Conservation (phyloP, 768 basidiomycete species). For the Exsudoporus frostii region DNA sequence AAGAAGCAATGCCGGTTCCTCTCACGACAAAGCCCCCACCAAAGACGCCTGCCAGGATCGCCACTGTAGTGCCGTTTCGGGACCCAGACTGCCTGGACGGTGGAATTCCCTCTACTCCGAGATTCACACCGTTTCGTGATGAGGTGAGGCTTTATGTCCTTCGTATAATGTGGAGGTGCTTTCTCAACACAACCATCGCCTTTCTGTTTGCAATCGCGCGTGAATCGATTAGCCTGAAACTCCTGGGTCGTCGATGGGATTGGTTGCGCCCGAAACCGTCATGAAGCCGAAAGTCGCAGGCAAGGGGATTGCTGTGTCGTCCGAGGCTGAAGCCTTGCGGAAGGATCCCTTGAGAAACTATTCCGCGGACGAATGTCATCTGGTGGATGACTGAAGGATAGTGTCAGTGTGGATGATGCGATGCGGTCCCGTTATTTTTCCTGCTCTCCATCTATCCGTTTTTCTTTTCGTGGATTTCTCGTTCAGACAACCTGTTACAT, state of each 20-base stretch:
- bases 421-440: not conserved
- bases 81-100: slow-evolving; percentile 31
- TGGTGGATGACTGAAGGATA: slow-evolving; percentile 23
- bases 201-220: not conserved
- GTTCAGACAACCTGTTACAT: not conserved
- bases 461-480: not conserved
- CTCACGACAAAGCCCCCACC: slow-evolving; percentile 30
- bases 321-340: slow-evolving; percentile 75
- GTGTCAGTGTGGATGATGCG: not conserved
- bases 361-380: slow-evolving; percentile 21
- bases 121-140: slow-evolving; percentile 71
- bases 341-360: slow-evolving; percentile 84
- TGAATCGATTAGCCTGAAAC: slow-evolving; percentile 17
- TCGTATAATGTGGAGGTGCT: not conserved
- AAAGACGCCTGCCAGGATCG: slow-evolving; percentile 35
- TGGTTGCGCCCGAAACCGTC: slow-evolving; percentile 48
- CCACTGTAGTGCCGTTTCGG: slow-evolving; percentile 37
- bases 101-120: slow-evolving; percentile 45
- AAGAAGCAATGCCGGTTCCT: slow-evolving; percentile 30
- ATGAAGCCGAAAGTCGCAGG: slow-evolving; percentile 61
- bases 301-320: slow-evolving; percentile 42
- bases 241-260: slow-evolving; percentile 26
- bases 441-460: slow-evolving; percentile 16
- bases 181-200: slow-evolving; percentile 4
- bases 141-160: slow-evolving; percentile 45